Evolutionary conservation across 768 basidiomycete species (phyloP), one percentile per base, ranked within the genome.

Genomic region (Zangia roseola): DNA sequence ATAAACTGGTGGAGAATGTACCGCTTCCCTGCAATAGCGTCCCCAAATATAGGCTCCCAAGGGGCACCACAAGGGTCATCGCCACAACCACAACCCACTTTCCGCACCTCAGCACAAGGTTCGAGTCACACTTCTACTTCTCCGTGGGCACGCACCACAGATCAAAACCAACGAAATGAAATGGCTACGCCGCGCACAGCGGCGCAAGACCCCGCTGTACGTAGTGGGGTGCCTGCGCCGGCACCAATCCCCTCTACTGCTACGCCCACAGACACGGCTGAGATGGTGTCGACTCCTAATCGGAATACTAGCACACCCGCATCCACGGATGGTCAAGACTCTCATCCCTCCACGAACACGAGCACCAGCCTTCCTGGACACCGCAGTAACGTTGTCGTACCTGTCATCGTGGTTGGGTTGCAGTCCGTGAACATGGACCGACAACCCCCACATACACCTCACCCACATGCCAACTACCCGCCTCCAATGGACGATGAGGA

Each of bases 1-100:
- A 73, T 91, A 49, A 91, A 91, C 60, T 87, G 88, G 81, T 91
- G 89, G 89, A 73, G 88, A 47, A 67, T 89, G 57, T 89, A 89
- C 61, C 79, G 88, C n/a, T 91, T 90, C 71, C 86, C 85, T 8
- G 75, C 87, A 33, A 84, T 89, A 55, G 55, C 69, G 13, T 71
- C 77, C n/a, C 66, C 74, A 8, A 56, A 60, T 45, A 50, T 47
- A 38, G 57, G 49, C 45, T 56, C 46, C 43, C 61, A 51, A 25
- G 55, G 46, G 13, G 61, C 52, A 17, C 25, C 36, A 8, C 54
- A 49, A 40, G 63, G 44, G n/a, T 6, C 53, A 31, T 60, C 55
- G 16, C 48, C 57, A 24, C 39, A 45, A 35, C 74, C 49, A 64
- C 74, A 38, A 17, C 44, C 67, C 19, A 47, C 64, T 35, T 44